phyloP scores from a whole-genome alignment of 441 rosid genomes.

The Metrosideros polymorpha region DNA sequence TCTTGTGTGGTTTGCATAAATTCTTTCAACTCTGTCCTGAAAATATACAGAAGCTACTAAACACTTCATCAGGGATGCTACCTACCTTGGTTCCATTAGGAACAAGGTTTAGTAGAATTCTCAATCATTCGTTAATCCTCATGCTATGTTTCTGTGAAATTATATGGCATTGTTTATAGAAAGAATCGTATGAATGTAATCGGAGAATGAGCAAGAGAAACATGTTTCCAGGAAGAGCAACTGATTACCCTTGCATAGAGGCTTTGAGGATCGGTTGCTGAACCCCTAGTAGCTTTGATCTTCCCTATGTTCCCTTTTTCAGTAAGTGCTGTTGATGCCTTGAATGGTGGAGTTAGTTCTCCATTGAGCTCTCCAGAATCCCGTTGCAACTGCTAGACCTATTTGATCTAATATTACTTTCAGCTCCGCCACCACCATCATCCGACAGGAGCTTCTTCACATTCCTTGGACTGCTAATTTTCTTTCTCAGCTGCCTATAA shows the following conservation, averaged over 20 bases:
- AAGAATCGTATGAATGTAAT: not conserved
- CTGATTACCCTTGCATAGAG: not conserved
- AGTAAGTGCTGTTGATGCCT: not conserved
- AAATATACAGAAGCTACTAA: not conserved
- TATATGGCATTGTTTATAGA: not conserved
- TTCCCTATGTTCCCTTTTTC: not conserved
- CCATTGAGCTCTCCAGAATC: not conserved
- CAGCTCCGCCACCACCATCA: not conserved
- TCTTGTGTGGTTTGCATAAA: not conserved
- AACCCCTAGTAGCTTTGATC: not conserved
- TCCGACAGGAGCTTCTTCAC: not conserved
- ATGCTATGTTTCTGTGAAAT: not conserved
- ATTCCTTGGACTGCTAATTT: not conserved
- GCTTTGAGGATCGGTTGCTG: not conserved
- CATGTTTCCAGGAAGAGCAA: not conserved
- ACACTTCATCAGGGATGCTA: not conserved
- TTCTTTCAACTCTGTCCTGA: not conserved
- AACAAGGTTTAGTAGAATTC: not conserved
- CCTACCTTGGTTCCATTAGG: conserved; percentile 7
- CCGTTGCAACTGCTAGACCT: not conserved
- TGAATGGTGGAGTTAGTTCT: not conserved
- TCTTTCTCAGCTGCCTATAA: not conserved
- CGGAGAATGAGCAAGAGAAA: not conserved
- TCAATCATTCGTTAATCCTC: not conserved
- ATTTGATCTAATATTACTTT: not conserved